A percentile compares a stretch with the other conserved stretches of the same genome.
These are phyloP conservation scores for Silene latifolia DNA, from an alignment of 148 eudicot genomes.

Conservation along the genomic window DNA sequence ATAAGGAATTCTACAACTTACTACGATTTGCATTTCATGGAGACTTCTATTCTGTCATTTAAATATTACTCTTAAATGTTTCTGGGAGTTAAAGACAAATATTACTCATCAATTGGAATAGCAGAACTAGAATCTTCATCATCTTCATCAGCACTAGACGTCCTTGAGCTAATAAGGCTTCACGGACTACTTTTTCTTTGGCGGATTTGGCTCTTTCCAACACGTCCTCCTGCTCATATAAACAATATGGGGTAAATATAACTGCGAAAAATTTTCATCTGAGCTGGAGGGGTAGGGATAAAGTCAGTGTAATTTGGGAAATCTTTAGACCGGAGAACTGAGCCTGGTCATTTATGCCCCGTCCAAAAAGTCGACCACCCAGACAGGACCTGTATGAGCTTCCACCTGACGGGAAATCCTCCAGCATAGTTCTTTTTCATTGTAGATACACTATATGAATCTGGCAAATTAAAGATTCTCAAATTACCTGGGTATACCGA, in stretches of 20 bases:
- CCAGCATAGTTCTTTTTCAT: too few relatives aligned
- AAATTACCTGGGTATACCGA: too few relatives aligned
- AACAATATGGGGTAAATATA: not conserved
- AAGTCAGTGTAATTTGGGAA: too few relatives aligned
- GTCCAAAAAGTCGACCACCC: too few relatives aligned
- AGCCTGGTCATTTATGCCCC: too few relatives aligned
- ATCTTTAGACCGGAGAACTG: too few relatives aligned
- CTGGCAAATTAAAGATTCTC: too few relatives aligned
- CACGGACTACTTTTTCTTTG: conserved; percentile 77
- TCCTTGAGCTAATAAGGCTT: conserved; percentile 60
- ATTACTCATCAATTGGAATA: conserved; percentile 42
- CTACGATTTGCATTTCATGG: not conserved
- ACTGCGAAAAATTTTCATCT: too few relatives aligned
- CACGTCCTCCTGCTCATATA: conserved; percentile 69
- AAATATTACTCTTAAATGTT: not conserved
- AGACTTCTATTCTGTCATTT: not conserved
- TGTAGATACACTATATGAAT: too few relatives aligned
- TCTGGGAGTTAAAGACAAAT: too few relatives aligned
- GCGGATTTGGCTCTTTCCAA: conserved; percentile 77
- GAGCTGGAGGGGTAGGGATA: too few relatives aligned
- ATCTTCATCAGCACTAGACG: conserved; percentile 23
- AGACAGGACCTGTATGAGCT: too few relatives aligned
- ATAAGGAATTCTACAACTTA: not conserved
- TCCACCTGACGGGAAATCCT: not conserved
- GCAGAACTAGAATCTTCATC: conserved; percentile 28